These are phyloP conservation scores for Lachnum nothofagi DNA, from an alignment of 2,329 filamentous ascomycete genomes.

Conservation along the genomic window DNA sequence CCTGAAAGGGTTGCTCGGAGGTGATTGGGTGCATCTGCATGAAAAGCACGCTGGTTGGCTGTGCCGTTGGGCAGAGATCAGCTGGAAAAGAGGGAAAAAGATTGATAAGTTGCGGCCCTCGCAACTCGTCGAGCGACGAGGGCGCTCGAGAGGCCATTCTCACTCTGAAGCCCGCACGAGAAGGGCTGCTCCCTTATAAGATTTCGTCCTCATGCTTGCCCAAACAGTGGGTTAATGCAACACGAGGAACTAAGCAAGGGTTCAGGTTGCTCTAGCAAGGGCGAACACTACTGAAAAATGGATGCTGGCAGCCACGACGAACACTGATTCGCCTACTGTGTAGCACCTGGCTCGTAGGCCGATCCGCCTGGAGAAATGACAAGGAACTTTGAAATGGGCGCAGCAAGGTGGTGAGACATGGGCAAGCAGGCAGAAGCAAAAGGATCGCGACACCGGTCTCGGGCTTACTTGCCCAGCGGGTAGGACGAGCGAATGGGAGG, in stretches of 20 bases:
- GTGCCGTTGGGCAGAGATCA: neutral
- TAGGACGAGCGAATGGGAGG: neutral
- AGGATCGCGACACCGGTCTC: conserved; percentile 9
- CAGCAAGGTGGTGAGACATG: conserved; percentile 9
- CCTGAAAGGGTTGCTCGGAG: neutral
- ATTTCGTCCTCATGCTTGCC: conserved; percentile 4
- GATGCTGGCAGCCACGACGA: conserved; percentile 3
- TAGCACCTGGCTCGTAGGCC: conserved; percentile 8
- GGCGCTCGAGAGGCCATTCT: neutral
- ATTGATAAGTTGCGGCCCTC: conserved; percentile 2
- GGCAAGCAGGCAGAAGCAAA: conserved; percentile 15
- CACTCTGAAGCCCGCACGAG: neutral
- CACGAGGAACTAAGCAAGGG: conserved; percentile 10
- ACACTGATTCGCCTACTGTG: conserved; percentile 14
- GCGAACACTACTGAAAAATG: conserved; percentile 8
- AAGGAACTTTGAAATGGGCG: conserved; percentile 12
- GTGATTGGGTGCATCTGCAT: conserved; percentile 13
- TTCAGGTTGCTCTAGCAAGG: conserved; percentile 15
- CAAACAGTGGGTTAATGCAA: conserved; percentile 22
- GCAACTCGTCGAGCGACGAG: neutral
- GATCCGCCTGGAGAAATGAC: conserved; percentile 21
- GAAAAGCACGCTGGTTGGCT: conserved; percentile 1
- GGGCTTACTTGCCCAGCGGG: neutral
- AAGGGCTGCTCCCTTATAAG: conserved; percentile 15
- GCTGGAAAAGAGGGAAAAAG: conserved; percentile 1